Evolutionary conservation across 2,329 filamentous ascomycete species (phyloP).

Genomic region (Microdochium paspali): DNA sequence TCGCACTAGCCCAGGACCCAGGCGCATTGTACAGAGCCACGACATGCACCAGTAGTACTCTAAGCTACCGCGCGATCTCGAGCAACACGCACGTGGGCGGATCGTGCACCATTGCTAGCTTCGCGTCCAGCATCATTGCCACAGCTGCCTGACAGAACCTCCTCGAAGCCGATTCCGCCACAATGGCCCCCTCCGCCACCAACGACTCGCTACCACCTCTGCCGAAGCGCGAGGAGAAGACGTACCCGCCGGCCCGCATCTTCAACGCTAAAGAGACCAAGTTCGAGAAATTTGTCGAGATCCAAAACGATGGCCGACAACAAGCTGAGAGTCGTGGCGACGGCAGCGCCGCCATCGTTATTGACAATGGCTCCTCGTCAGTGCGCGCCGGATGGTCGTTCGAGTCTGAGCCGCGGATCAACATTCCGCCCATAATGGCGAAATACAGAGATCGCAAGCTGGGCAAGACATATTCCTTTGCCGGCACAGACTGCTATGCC

Average conservation of each 20-base stretch:
- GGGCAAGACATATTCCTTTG: constrained; percentile 84
- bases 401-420: constrained; percentile 70
- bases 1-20: too few species aligned
- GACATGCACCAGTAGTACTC: too few species aligned
- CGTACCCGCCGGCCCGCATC: constrained; percentile 43
- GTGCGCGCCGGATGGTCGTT: constrained; percentile 96
- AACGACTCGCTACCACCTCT: constrained; percentile 29
- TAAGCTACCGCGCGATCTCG: too few species aligned
- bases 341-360: constrained; percentile 72
- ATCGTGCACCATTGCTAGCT: too few species aligned
- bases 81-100: too few species aligned
- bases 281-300: constrained; percentile 45
- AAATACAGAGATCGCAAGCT: constrained; percentile 93
- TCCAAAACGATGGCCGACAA: constrained; percentile 59
- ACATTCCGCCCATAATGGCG: constrained; percentile 82
- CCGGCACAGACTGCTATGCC: constrained; percentile 86
- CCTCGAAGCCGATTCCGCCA: neutral
- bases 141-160: neutral
- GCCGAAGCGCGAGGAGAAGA: constrained; percentile 31
- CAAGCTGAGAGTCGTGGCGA: constrained; percentile 49
- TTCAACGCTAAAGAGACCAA: constrained; percentile 53
- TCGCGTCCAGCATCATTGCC: too few species aligned
- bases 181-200: constrained; percentile 45
- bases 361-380: constrained; percentile 91
- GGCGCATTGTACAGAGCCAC: too few species aligned